Conservation (phyloP, 208 protist species). For the Trichomonas vaginalis region DNA sequence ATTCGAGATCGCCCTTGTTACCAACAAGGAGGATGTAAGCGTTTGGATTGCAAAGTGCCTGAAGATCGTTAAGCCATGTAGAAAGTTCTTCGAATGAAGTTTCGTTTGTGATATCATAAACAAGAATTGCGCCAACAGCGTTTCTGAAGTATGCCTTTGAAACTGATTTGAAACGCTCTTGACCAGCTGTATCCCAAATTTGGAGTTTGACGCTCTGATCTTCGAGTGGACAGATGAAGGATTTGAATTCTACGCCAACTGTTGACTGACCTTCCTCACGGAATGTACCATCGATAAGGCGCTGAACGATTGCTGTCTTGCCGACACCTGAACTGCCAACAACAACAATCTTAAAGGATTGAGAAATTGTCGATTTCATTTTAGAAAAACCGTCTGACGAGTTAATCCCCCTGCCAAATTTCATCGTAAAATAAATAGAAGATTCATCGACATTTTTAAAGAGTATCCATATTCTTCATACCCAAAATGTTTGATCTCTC, state of each 20-base stretch:
- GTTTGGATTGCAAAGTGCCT: not conserved
- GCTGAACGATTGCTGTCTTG: not conserved
- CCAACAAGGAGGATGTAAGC: slow-evolving; percentile 2
- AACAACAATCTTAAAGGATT: not conserved
- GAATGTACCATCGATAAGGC: not conserved
- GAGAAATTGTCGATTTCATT: not conserved
- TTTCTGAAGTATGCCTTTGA: not conserved
- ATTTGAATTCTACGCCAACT: slow-evolving; percentile 8
- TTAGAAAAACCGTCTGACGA: too few relatives aligned
- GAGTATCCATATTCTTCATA: too few relatives aligned
- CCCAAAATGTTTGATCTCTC: too few relatives aligned
- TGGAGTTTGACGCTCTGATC: not conserved
- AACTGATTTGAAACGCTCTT: not conserved
- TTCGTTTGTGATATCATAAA: slow-evolving; percentile 2
- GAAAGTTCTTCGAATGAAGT: not conserved
- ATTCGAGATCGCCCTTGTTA: not conserved
- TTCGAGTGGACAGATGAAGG: not conserved
- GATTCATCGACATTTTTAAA: too few relatives aligned
- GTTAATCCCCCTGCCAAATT: too few relatives aligned
- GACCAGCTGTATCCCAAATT: not conserved
- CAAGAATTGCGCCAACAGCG: not conserved
- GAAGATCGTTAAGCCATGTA: not conserved
- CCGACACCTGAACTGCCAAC: not conserved
- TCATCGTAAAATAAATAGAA: too few relatives aligned
- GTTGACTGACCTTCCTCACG: not conserved